Conservation (phyloP, 768 basidiomycete genomes). For the Kwoniella newhampshirensis region DNA sequence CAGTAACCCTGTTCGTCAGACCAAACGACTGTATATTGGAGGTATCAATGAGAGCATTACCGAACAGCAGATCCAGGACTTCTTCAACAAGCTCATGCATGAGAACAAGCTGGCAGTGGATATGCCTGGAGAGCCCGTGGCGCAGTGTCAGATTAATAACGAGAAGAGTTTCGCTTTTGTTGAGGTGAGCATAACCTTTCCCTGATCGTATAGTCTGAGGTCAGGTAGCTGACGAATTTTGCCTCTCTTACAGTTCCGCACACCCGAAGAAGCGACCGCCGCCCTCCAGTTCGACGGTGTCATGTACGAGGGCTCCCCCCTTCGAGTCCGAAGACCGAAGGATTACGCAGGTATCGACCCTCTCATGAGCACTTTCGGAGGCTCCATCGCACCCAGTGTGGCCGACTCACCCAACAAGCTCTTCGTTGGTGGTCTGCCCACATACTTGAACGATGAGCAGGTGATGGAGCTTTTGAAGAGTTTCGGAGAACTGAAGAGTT, state of each 20-base stretch:
- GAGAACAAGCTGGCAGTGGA: conserved; percentile 59
- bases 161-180: conserved; percentile 99
- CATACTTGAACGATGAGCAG: conserved; percentile 96
- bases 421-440: conserved; percentile 92
- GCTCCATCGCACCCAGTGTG: conserved; percentile 93
- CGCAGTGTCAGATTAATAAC: conserved; percentile 92
- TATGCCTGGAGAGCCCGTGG: conserved; percentile 72
- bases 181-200: conserved; percentile 65
- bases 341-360: conserved; percentile 81
- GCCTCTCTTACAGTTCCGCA: conserved; percentile 73
- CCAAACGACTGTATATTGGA: conserved; percentile 89
- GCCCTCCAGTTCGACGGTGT: conserved; percentile 98
- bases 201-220: neutral
- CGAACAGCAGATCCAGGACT: conserved; percentile 84
- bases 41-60: conserved; percentile 93
- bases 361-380: conserved; percentile 73
- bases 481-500: conserved; percentile 95
- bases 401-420: conserved; percentile 98
- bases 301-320: conserved; percentile 89
- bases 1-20: conserved; percentile 29
- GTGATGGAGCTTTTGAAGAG: conserved; percentile 96
- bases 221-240: neutral
- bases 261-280: conserved; percentile 90
- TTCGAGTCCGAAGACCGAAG: conserved; percentile 96
- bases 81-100: conserved; percentile 95